Conservation (phyloP, 352 stramenopile species). For the Phytophthora quininea region DNA sequence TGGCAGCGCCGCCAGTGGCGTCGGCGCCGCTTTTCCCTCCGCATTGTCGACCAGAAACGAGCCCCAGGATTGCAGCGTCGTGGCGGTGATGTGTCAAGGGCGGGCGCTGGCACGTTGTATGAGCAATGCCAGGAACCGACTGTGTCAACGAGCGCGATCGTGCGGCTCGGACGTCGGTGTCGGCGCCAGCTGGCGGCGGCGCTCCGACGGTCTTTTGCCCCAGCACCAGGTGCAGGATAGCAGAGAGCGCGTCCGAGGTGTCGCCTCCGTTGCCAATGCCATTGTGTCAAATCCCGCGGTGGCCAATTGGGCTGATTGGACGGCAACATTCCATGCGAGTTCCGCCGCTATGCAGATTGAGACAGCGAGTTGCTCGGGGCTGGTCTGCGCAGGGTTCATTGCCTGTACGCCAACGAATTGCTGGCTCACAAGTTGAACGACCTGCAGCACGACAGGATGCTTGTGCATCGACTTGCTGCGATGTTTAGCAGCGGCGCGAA, state of each 20-base stretch:
- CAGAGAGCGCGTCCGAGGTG: too few species aligned
- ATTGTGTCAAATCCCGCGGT: background rate
- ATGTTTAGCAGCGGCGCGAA: background rate
- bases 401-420: too few species aligned
- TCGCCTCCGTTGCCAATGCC: background rate
- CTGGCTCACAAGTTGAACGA: too few species aligned
- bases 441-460: background rate
- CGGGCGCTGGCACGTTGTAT: background rate
- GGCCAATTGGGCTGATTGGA: background rate
- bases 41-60: constrained; percentile 5
- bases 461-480: background rate
- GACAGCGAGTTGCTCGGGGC: too few species aligned
- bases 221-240: too few species aligned
- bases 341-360: constrained; percentile 4
- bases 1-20: constrained; percentile 1
- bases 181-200: too few species aligned
- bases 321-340: constrained; percentile 32
- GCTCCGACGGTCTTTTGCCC: too few species aligned
- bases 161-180: too few species aligned
- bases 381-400: too few species aligned
- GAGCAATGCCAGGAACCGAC: background rate
- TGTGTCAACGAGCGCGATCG: too few species aligned
- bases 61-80: constrained; percentile 2
- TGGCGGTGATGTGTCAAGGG: constrained; percentile 4
- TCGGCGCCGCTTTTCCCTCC: background rate